A percentile compares a stretch with the other conserved stretches of the same genome.
phyloP scores from a whole-genome alignment of 2,329 filamentous ascomycete species.

The Aspergillus latus region DNA sequence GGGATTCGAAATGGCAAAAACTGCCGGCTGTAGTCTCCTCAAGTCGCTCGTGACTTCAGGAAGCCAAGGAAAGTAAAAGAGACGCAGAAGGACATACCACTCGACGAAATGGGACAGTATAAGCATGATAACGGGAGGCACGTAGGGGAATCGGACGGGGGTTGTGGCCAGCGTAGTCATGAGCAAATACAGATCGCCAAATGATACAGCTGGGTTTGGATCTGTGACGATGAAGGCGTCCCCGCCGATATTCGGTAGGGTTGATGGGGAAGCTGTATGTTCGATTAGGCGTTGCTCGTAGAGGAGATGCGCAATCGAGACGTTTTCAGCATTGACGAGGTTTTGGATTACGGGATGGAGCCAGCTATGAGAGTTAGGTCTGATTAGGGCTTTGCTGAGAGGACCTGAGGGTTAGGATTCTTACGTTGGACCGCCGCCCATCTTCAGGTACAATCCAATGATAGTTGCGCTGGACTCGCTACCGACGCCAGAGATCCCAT shows the following conservation, averaged over 20 bases:
- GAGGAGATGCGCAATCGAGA: slow-evolving; percentile 55
- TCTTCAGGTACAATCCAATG: slow-evolving; percentile 42
- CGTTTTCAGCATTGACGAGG: slow-evolving; percentile 54
- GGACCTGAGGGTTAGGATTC: not conserved
- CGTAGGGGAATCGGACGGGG: slow-evolving; percentile 28
- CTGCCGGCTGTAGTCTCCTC: slow-evolving; percentile 31
- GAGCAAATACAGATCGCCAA: slow-evolving; percentile 32
- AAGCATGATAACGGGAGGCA: slow-evolving; percentile 29
- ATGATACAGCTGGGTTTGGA: slow-evolving; percentile 44
- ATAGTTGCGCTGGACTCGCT: slow-evolving; percentile 42
- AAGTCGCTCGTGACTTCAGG: slow-evolving; percentile 29
- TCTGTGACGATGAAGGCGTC: slow-evolving; percentile 55
- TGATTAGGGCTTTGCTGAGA: not conserved
- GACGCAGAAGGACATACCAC: slow-evolving; percentile 31
- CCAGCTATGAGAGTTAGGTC: slow-evolving; percentile 36
- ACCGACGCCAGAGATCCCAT: slow-evolving; percentile 54
- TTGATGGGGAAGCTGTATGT: slow-evolving; percentile 20
- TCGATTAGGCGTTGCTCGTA: slow-evolving; percentile 54
- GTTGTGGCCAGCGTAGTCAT: slow-evolving; percentile 29
- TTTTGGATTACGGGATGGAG: slow-evolving; percentile 49
- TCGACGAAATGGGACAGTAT: slow-evolving; percentile 35
- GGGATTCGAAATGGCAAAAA: slow-evolving; percentile 33
- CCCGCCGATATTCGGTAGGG: slow-evolving; percentile 40
- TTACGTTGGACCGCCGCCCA: slow-evolving; percentile 38
- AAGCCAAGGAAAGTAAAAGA: slow-evolving; percentile 27